A percentile compares a stretch with the other conserved stretches of the same genome.
Conservation (phyloP, 2,329 filamentous ascomycete genomes). For the Harringtonia lauricola region DNA sequence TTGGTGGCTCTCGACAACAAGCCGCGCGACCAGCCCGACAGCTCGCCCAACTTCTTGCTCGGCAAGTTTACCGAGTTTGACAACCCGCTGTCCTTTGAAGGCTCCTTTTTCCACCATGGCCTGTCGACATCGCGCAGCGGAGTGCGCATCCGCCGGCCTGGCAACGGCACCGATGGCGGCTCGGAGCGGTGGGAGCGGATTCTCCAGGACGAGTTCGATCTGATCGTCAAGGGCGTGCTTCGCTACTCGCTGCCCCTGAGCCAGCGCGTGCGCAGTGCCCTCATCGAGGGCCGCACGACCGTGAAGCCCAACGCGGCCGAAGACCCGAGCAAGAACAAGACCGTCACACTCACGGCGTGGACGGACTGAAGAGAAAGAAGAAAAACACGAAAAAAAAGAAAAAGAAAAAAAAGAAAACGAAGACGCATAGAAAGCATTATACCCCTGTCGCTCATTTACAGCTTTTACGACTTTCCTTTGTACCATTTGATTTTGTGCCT, state of each 20-base stretch:
- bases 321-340: constrained; percentile 31
- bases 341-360: constrained; percentile 13
- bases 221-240: constrained; percentile 83
- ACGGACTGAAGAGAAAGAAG: not conserved
- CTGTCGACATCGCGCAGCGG: constrained; percentile 67
- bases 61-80: constrained; percentile 81
- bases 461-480: no score
- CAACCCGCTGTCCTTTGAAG: constrained; percentile 78
- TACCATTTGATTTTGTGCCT: not conserved
- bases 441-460: not conserved
- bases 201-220: constrained; percentile 81
- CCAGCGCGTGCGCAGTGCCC: constrained; percentile 45
- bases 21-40: constrained; percentile 46
- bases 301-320: constrained; percentile 54
- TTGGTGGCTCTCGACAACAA: constrained; percentile 24
- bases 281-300: constrained; percentile 46
- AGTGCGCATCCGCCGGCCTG: constrained; percentile 70
- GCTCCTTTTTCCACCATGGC: constrained; percentile 71
- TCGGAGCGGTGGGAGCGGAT: constrained; percentile 84
- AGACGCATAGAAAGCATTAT: no score
- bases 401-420: no score
- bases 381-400: no score
- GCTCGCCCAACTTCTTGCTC: constrained; percentile 77
- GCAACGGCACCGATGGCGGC: constrained; percentile 81
- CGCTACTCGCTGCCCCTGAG: constrained; percentile 65